These are phyloP conservation scores for Aspergillus sparsus DNA, from an alignment of 495 filamentous ascomycete genomes.

Conservation along the genomic window DNA sequence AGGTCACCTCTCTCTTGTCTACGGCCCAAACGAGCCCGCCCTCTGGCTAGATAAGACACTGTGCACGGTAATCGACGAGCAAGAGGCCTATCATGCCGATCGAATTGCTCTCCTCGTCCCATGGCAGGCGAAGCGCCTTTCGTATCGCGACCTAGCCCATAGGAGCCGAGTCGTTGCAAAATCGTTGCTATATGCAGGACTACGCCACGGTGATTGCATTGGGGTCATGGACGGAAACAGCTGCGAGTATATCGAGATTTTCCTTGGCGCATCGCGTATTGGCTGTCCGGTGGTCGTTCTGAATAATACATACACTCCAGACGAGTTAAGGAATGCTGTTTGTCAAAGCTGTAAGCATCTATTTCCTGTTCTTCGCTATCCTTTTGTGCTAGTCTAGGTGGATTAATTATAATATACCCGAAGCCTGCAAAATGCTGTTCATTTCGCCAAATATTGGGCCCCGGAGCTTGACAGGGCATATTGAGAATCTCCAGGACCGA, in stretches of 20 bases:
- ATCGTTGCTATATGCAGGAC: slow-evolving; percentile 24
- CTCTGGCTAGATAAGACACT: slow-evolving; percentile 23
- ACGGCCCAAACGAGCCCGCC: slow-evolving; percentile 20
- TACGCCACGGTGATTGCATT: slow-evolving; percentile 27
- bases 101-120: slow-evolving; percentile 23
- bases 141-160: slow-evolving; percentile 26
- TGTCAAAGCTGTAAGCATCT: slow-evolving; percentile 20
- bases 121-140: slow-evolving; percentile 25
- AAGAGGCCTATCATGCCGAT: slow-evolving; percentile 15
- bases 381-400: not conserved
- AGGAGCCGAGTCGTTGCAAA: slow-evolving; percentile 23
- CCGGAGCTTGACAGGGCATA: slow-evolving; percentile 16
- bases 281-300: slow-evolving; percentile 31
- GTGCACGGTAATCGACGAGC: slow-evolving; percentile 25
- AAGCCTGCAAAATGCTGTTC: slow-evolving; percentile 27
- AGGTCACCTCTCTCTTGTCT: slow-evolving; percentile 18
- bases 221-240: slow-evolving; percentile 33
- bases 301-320: slow-evolving; percentile 31
- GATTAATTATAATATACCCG: not conserved
- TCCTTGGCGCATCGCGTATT: slow-evolving; percentile 26
- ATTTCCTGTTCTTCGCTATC: not conserved
- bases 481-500: slow-evolving; percentile 9
- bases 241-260: slow-evolving; percentile 30
- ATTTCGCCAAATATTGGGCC: slow-evolving; percentile 18
- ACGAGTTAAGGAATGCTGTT: slow-evolving; percentile 27